Base-by-base conservation (phyloP, 495 filamentous ascomycete species). In the Melanomma pulvis-pyrius region DNA sequence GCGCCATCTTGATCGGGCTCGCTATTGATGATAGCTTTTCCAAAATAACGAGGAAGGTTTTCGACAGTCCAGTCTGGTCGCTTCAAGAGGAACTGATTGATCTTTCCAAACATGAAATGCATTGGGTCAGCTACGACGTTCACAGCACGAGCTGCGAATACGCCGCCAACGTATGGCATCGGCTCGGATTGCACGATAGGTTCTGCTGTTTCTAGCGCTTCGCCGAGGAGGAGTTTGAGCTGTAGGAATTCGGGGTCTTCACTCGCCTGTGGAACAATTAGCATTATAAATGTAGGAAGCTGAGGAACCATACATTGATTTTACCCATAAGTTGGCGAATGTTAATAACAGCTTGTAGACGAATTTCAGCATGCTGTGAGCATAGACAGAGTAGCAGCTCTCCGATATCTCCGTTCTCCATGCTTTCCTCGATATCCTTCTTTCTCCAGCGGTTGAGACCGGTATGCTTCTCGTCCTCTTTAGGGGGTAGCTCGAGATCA, bases 31-130 rank as follows among this genome's bases (percentile, higher is more conserved):
- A 94, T 85, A 68, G 84, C 86, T 64, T 91, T 82, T 44, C 94
- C 84, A 72, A 91, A 86, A 70, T 86, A 86, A 5, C 81, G 80
- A 0, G 92, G 93, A 52, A 97, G 80, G 73, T 88, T 89, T 44
- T 87, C 82, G 19, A 89, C 65, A 25, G 86, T 82, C 90, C 93
- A 96, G 9, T 79, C 72, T 1, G 94, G 93, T 0, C 86, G 82
- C 51, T 85, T 86, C 41, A 89, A 87, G 48, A 98, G 84, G 74
- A 93, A 93, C 24, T 82, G 81, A 79, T 96, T 97, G 79, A 93
- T 79, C 71, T 96, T 96, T 29, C 86, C 83, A 71, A 97, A 98
- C 39, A 98, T 82, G 63, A 86, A 86, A 70, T 96, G 90, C 47
- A 90, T 79, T 9, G 94, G 93, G 64, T 93, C 87, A 1, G 79